Evolutionary conservation across 2,329 filamentous ascomycete genomes (phyloP).

Genomic region (Phialemoniopsis sp.): DNA sequence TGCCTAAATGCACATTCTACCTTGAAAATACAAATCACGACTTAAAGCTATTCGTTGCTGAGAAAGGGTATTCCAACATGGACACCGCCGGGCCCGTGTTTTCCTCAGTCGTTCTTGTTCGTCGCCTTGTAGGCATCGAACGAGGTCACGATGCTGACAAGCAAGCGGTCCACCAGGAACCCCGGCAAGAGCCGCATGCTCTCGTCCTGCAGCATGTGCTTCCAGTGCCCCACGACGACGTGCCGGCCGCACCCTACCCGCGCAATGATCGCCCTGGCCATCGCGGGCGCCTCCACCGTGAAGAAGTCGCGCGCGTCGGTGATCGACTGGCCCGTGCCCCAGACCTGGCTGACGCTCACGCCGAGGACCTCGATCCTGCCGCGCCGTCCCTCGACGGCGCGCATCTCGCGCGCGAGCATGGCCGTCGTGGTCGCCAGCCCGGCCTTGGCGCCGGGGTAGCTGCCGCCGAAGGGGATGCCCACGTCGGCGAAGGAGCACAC

Average conservation of each 20-base stretch:
- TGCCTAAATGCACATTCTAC: no score
- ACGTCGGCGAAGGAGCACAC: slow-evolving; percentile 40
- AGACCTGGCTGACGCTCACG: slow-evolving; percentile 11
- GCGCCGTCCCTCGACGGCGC: not conserved
- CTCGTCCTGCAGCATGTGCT: slow-evolving; percentile 10
- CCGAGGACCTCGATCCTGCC: slow-evolving; percentile 14
- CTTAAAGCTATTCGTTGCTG: no score
- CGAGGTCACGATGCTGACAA: no score
- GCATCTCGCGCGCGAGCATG: slow-evolving; percentile 11
- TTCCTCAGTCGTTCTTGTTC: no score
- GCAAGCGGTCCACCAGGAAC: no score
- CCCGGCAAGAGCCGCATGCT: no score
- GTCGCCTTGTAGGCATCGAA: no score
- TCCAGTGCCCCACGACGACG: slow-evolving; percentile 11
- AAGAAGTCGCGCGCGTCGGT: slow-evolving; percentile 3
- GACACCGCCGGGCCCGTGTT: no score
- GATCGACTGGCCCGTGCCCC: no score
- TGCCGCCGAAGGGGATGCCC: slow-evolving; percentile 39
- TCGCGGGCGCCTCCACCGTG: slow-evolving; percentile 9
- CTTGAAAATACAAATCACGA: no score
- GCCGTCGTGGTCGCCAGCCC: slow-evolving; percentile 8
- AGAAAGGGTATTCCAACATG: no score
- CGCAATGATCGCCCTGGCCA: slow-evolving; percentile 13
- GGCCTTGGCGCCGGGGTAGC: slow-evolving; percentile 22
- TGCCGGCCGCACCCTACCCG: slow-evolving; percentile 13